Percentiles rank a stretch among this genome's conserved stretches.
Evolutionary conservation across 345 rosid species (phyloP).

Genomic region (Acer negundo): DNA sequence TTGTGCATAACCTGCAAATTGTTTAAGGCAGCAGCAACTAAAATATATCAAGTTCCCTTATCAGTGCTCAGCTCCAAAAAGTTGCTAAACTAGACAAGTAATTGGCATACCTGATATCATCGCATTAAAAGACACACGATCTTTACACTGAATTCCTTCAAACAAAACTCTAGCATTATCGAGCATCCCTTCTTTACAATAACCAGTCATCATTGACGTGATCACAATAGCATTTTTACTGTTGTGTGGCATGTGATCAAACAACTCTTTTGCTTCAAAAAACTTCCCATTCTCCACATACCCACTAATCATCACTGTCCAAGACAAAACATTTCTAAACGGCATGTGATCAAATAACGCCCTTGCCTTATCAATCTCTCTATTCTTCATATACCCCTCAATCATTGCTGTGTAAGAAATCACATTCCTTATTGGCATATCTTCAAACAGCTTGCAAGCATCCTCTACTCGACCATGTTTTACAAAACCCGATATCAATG

Average conservation of each 20-base stretch:
- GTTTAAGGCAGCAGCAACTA: not conserved
- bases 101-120: conserved; percentile 37
- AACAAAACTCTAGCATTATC: conserved; percentile 38
- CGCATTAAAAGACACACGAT: conserved; percentile 42
- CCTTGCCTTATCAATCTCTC: conserved; percentile 42
- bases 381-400: conserved; percentile 41
- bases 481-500: conserved; percentile 45
- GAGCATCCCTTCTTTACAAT: conserved; percentile 40
- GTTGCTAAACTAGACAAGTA: not conserved
- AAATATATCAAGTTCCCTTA: not conserved
- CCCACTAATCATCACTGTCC: conserved; percentile 44
- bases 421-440: conserved; percentile 40
- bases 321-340: conserved; percentile 32
- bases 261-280: conserved; percentile 32
- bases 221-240: conserved; percentile 28
- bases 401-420: conserved; percentile 53
- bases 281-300: conserved; percentile 36
- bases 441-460: conserved; percentile 38
- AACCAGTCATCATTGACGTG: conserved; percentile 40
- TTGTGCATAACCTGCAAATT: conserved; percentile 31
- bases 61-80: not conserved
- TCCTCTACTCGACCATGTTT: conserved; percentile 27
- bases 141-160: conserved; percentile 29
- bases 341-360: conserved; percentile 33
- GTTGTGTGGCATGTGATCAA: conserved; percentile 24